Conservation (phyloP, 1,284 basidiomycete species). For the Austroboletus novae-zelandiae region DNA sequence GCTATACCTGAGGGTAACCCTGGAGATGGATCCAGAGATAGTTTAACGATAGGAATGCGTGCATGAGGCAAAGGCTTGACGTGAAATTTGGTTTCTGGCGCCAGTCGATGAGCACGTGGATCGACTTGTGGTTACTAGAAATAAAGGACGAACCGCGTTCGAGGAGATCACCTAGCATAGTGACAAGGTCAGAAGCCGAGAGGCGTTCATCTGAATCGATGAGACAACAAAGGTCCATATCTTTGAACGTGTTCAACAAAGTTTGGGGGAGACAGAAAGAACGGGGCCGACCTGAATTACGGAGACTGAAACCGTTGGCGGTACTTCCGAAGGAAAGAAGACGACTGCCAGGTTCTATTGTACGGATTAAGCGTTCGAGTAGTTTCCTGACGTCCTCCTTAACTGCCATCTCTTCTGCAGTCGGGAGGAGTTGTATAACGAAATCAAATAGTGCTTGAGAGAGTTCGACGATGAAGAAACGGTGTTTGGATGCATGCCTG, state of each 20-base stretch:
- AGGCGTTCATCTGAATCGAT: conserved; percentile 81
- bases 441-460: conserved; percentile 77
- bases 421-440: conserved; percentile 87
- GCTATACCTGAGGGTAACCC: conserved; percentile 89
- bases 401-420: conserved; percentile 83
- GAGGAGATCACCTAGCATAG: conserved; percentile 89
- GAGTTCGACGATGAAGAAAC: conserved; percentile 63
- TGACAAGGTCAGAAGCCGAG: conserved; percentile 87
- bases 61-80: conserved; percentile 97
- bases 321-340: conserved; percentile 94
- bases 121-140: conserved; percentile 2
- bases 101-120: conserved; percentile 6
- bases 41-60: conserved; percentile 97
- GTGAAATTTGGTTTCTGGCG: conserved; percentile 90
- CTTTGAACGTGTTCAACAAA: conserved; percentile 40
- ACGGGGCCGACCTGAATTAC: conserved; percentile 79
- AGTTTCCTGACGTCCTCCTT: conserved; percentile 96
- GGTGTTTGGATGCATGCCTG: conserved; percentile 47
- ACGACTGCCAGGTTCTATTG: conserved; percentile 89
- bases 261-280: background rate
- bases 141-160: conserved; percentile 68
- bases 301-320: conserved; percentile 90
- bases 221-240: conserved; percentile 98
- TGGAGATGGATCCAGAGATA: conserved; percentile 87
- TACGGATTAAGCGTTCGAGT: conserved; percentile 91